phyloP scores from a whole-genome alignment of 257 asterid species.

The Mentha longifolia region DNA sequence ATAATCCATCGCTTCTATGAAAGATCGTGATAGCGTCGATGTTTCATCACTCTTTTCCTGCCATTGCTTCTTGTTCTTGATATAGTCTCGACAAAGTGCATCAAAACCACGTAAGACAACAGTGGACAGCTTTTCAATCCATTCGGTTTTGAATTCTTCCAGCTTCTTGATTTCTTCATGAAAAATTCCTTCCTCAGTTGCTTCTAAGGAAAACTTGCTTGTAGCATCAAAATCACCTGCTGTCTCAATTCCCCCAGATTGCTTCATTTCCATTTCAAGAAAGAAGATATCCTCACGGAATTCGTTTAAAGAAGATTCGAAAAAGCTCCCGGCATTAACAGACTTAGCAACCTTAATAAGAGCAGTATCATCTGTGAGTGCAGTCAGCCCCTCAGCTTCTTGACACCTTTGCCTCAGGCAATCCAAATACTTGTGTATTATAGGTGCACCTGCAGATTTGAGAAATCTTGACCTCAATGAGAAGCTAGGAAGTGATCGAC shows the following conservation, averaged over 20 bases:
- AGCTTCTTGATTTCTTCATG: slow-evolving; percentile 60
- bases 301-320: slow-evolving; percentile 62
- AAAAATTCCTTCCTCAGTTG: slow-evolving; percentile 47
- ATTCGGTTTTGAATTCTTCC: slow-evolving; percentile 66
- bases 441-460: slow-evolving; percentile 56
- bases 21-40: slow-evolving; percentile 57
- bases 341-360: slow-evolving; percentile 79
- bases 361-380: slow-evolving; percentile 75
- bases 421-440: slow-evolving; percentile 60
- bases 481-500: slow-evolving; percentile 75
- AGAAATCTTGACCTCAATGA: slow-evolving; percentile 78
- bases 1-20: slow-evolving; percentile 79
- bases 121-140: slow-evolving; percentile 84
- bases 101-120: slow-evolving; percentile 89
- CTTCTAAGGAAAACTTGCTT: slow-evolving; percentile 34
- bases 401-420: slow-evolving; percentile 74
- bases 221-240: slow-evolving; percentile 30
- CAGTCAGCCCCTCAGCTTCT: slow-evolving; percentile 97
- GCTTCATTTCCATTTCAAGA: slow-evolving; percentile 70
- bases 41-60: slow-evolving; percentile 77
- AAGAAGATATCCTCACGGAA: slow-evolving; percentile 86
- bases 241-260: slow-evolving; percentile 39
- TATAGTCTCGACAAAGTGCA: slow-evolving; percentile 74
- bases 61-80: slow-evolving; percentile 89
- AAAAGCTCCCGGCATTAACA: slow-evolving; percentile 64